Base-by-base conservation (phyloP, 805 yeast species). In the Millerozyma miso region DNA sequence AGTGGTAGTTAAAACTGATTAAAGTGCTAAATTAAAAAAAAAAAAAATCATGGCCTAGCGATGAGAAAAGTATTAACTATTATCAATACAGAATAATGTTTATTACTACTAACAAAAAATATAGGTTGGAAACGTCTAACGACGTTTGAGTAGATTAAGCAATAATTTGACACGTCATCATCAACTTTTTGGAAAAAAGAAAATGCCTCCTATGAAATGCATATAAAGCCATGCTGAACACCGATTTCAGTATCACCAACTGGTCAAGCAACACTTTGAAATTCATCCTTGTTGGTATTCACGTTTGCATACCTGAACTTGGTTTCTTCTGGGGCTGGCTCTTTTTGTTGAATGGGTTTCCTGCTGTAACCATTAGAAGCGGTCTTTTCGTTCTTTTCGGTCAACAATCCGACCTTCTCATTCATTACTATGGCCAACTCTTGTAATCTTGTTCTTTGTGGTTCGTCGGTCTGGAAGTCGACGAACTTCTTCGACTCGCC, bases 351-450 rank as follows among this genome's bases (percentile, higher is more conserved):
- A 31, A 48, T 49, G 37, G 58, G 60, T 54, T 66, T 69, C 52
- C 69, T 65, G 40, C 72, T 67, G 63, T 78, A 82, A 36, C 90
- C 93, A 53, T 88, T 86, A 37, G 85, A 77, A 41, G 87, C 85
- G 41, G 88, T 76, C 63, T 88, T 81, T 65, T 88, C 96, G 62
- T 87, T 88, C 71, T 87, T 81, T 64, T 88, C 96, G 42, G 85
- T 78, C 52, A 88, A 75, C 56, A 83, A 80, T 44, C 76, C 77
- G 40, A 86, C 83, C 74, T 84, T 85, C 48, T 88, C 96, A 49
- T 88, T 85, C 69, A 93, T 75, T 37, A 83, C 79, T 49, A 88
- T 72, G 16, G 97, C 95, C 58, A 91, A 76, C 62, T 85, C 88
- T 74, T 91, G 97, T 65, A 91, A 76, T 60, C 81, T 84, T 47